Conservation (phyloP, 257 asterid species). For the Fraxinus quadrangulata region DNA sequence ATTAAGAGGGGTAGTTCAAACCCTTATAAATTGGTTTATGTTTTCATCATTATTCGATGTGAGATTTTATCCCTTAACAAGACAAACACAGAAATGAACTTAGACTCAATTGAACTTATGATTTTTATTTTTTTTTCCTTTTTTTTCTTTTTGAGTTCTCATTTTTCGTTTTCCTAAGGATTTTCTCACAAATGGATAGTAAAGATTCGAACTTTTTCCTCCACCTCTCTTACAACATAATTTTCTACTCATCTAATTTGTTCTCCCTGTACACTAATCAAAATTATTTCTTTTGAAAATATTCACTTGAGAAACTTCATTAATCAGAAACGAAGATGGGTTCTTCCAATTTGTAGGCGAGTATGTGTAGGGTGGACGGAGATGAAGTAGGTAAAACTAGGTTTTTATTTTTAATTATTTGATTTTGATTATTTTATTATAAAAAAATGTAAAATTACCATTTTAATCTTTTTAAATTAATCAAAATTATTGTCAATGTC, state of each 20-base stretch:
- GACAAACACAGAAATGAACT: not conserved
- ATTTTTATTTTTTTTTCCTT: not conserved
- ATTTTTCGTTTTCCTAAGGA: not conserved
- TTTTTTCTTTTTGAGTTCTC: not conserved
- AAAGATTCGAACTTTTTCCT: slow-evolving; percentile 4
- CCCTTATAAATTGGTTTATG: no score
- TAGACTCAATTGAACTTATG: not conserved
- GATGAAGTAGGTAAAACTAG: no score
- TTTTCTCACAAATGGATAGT: slow-evolving; percentile 12
- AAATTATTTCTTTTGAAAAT: slow-evolving; percentile 26
- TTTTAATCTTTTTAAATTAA: no score
- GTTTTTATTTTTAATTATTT: no score
- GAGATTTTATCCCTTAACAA: no score
- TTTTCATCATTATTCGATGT: no score
- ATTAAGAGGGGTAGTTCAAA: no score
- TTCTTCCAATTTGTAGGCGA: slow-evolving; percentile 24
- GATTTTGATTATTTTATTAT: no score
- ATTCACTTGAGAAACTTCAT: slow-evolving; percentile 6
- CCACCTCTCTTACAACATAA: not conserved
- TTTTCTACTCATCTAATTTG: not conserved
- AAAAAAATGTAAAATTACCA: no score
- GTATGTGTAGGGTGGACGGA: no score
- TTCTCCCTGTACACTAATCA: slow-evolving; percentile 44
- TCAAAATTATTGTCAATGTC: no score
- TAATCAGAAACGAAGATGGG: slow-evolving; percentile 53